Conservation (phyloP, 805 yeast genomes). For the Nakazawaea wickerhamii region DNA sequence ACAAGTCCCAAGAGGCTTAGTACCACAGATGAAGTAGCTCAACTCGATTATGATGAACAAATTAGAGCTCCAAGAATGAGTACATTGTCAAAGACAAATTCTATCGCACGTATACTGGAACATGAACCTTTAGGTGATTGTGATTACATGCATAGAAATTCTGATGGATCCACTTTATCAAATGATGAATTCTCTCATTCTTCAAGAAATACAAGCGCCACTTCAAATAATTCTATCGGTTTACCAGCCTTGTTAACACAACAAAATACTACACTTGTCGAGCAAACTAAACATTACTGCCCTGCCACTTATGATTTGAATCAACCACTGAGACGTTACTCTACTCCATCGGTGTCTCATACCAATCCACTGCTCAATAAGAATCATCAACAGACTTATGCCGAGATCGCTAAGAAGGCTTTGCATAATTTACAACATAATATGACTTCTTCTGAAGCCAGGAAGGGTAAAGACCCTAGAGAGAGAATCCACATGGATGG, state of each 20-base stretch:
- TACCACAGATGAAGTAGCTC: conserved; percentile 4
- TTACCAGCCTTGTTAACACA: neutral
- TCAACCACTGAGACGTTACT: conserved; percentile 32
- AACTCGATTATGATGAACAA: conserved; percentile 44
- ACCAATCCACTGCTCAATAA: neutral
- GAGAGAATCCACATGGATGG: conserved; percentile 15
- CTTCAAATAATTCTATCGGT: conserved; percentile 12
- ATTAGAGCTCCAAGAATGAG: conserved; percentile 52
- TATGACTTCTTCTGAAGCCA: conserved; percentile 13
- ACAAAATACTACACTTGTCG: neutral
- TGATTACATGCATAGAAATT: conserved; percentile 10
- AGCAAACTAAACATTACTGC: conserved; percentile 21
- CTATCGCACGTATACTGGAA: conserved; percentile 12
- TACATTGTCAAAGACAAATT: conserved; percentile 13
- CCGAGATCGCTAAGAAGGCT: conserved; percentile 11
- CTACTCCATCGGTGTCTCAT: conserved; percentile 19
- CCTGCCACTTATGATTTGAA: conserved; percentile 46
- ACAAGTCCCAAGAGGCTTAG: neutral
- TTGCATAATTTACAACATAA: conserved; percentile 22
- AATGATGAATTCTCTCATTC: conserved; percentile 12
- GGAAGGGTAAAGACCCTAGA: conserved; percentile 11
- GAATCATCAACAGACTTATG: conserved; percentile 2
- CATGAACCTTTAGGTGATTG: conserved; percentile 16
- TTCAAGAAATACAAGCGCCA: conserved; percentile 14
- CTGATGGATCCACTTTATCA: conserved; percentile 5